These are phyloP conservation scores for Pueraria montana DNA, from an alignment of 306 rosid species.

Conservation along the genomic window DNA sequence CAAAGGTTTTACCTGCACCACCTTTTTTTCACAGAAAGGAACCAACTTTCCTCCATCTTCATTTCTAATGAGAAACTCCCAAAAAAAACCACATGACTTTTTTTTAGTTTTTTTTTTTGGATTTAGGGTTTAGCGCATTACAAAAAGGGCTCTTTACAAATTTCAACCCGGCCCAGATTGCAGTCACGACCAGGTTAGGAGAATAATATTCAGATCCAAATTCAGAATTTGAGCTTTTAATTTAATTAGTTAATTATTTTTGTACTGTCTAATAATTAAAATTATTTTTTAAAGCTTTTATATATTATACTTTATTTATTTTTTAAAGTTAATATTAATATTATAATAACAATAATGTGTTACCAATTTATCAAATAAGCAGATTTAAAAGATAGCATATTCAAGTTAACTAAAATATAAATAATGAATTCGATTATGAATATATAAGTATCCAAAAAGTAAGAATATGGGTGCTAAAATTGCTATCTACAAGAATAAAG, in stretches of 20 bases:
- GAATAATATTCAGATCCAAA: neutral
- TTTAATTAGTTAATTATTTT: neutral
- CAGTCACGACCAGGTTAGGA: neutral
- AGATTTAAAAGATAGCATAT: too few species aligned
- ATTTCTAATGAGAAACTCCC: neutral
- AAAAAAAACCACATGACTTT: neutral
- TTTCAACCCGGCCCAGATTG: conserved; percentile 3
- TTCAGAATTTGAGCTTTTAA: neutral
- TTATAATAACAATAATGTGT: too few species aligned
- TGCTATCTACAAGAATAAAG: too few species aligned
- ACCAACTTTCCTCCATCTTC: conserved; percentile 28
- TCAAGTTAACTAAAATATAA: too few species aligned
- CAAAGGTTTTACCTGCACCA: conserved; percentile 18
- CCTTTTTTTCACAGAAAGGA: neutral
- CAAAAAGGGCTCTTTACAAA: neutral
- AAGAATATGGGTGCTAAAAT: too few species aligned
- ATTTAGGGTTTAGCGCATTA: neutral
- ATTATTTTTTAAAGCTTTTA: neutral
- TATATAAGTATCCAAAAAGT: too few species aligned
- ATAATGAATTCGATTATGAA: neutral
- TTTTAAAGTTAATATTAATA: too few species aligned
- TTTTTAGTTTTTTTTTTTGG: neutral
- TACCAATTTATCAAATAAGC: too few species aligned
- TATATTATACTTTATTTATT: neutral
- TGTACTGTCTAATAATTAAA: neutral